phyloP scores from a whole-genome alignment of 768 basidiomycete genomes.

The Xerocomellus dryophilus region DNA sequence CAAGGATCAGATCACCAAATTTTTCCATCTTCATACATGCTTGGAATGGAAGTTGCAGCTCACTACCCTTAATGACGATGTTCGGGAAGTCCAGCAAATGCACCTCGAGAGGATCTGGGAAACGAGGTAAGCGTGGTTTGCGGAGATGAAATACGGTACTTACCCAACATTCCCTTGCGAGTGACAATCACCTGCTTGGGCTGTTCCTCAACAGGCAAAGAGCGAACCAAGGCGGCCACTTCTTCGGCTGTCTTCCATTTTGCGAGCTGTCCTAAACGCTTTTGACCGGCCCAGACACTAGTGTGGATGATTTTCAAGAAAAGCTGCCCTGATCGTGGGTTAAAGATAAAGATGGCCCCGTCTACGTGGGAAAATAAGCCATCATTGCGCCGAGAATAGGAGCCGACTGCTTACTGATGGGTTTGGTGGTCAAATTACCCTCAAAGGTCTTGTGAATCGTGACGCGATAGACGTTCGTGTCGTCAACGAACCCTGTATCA shows the following conservation, averaged over 20 bases:
- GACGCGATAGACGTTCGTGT: conserved; percentile 99
- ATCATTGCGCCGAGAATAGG: neutral
- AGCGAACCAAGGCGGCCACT: conserved; percentile 96
- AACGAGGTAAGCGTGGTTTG: conserved; percentile 4
- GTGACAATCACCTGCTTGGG: conserved; percentile 99
- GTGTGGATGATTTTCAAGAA: conserved; percentile 99
- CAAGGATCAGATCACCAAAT: conserved; percentile 95
- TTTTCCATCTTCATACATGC: conserved; percentile 99
- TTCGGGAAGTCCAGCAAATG: conserved; percentile 99
- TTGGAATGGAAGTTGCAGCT: conserved; percentile 98
- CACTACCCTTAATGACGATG: conserved; percentile 99
- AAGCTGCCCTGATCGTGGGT: conserved; percentile 95
- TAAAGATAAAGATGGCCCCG: conserved; percentile 98
- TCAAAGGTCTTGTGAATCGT: conserved; percentile 99
- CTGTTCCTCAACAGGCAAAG: conserved; percentile 98
- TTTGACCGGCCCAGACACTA: conserved; percentile 99
- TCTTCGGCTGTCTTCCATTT: conserved; percentile 99
- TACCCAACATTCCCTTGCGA: conserved; percentile 98
- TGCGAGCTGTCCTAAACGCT: conserved; percentile 97
- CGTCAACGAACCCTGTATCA: conserved; percentile 90
- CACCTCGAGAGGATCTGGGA: conserved; percentile 86
- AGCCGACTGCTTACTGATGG: conserved; percentile 65
- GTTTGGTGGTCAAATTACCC: conserved; percentile 99
- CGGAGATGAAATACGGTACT: conserved; percentile 14
- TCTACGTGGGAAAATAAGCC: conserved; percentile 41